Percentiles rank a stretch among this genome's conserved stretches.
These are phyloP conservation scores for Penicillium verhagenii DNA, from an alignment of 495 filamentous ascomycete genomes.

Conservation along the genomic window DNA sequence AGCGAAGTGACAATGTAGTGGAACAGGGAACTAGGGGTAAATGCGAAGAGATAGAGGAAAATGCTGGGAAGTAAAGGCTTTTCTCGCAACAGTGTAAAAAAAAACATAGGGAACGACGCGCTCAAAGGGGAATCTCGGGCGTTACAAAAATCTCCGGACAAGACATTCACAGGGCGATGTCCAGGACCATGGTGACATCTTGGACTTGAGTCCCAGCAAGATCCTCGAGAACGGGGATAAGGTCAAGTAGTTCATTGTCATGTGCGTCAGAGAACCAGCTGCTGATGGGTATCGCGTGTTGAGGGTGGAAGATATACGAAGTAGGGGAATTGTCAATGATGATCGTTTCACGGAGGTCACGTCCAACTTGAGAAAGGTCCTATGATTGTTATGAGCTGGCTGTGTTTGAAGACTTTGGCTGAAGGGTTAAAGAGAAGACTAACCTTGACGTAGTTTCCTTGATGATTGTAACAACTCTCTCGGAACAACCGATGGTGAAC, in stretches of 20 bases:
- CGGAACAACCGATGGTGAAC: constrained; percentile 96
- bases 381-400: constrained; percentile 30
- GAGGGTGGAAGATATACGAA: constrained; percentile 98
- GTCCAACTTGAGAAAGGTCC: constrained; percentile 94
- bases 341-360: constrained; percentile 95
- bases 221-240: constrained; percentile 98
- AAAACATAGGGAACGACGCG: constrained; percentile 26
- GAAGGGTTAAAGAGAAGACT: constrained; percentile 7
- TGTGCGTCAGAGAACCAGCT: constrained; percentile 99
- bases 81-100: constrained; percentile 21
- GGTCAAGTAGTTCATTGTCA: constrained; percentile 96
- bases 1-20: constrained; percentile 15
- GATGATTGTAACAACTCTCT: constrained; percentile 98
- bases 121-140: constrained; percentile 35
- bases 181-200: constrained; percentile 96
- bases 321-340: constrained; percentile 99
- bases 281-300: constrained; percentile 98
- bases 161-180: constrained; percentile 74
- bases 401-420: background rate
- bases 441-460: constrained; percentile 98
- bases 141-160: constrained; percentile 32
- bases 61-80: constrained; percentile 26
- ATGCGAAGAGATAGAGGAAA: constrained; percentile 16
- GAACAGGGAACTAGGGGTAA: constrained; percentile 10
- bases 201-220: constrained; percentile 80